A percentile compares a stretch with the other conserved stretches of the same genome.
Conservation (phyloP, 805 yeast species). For the Starmerella potacharoeniae region DNA sequence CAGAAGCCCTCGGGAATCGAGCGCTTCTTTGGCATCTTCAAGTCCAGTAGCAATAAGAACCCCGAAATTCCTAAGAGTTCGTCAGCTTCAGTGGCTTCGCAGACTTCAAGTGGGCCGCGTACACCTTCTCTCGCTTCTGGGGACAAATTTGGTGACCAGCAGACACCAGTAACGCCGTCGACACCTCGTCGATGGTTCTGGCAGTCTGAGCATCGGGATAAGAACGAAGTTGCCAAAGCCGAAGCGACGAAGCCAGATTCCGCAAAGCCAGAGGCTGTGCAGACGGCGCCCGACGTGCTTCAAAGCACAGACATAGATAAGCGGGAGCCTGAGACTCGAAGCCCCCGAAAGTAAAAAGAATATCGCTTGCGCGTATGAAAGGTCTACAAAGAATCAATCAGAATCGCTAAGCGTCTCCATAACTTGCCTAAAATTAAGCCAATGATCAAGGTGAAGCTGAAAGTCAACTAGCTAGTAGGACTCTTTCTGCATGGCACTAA, state of each 20-base stretch:
- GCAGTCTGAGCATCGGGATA: background rate
- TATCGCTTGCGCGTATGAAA: too few species aligned
- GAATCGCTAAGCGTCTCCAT: too few species aligned
- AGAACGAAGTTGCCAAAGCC: background rate
- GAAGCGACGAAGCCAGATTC: background rate
- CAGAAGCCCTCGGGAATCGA: conserved; percentile 15
- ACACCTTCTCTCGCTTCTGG: background rate
- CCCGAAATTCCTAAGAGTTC: background rate
- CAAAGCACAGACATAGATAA: too few species aligned
- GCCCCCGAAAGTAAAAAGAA: too few species aligned
- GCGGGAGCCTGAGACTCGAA: too few species aligned
- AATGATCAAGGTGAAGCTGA: too few species aligned
- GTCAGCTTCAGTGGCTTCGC: background rate
- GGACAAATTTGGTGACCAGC: background rate
- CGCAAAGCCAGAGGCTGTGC: background rate
- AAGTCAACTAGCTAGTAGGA: too few species aligned
- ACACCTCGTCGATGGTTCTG: conserved; percentile 9
- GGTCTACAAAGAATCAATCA: too few species aligned
- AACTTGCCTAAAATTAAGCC: too few species aligned
- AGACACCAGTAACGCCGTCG: background rate
- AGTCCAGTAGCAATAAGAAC: background rate
- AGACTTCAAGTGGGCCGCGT: background rate
- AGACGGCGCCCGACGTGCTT: too few species aligned
- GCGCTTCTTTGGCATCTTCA: conserved; percentile 15
- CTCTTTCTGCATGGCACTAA: too few species aligned